These are phyloP conservation scores for Penicillium frequentans DNA, from an alignment of 2,329 filamentous ascomycete genomes.

Conservation along the genomic window DNA sequence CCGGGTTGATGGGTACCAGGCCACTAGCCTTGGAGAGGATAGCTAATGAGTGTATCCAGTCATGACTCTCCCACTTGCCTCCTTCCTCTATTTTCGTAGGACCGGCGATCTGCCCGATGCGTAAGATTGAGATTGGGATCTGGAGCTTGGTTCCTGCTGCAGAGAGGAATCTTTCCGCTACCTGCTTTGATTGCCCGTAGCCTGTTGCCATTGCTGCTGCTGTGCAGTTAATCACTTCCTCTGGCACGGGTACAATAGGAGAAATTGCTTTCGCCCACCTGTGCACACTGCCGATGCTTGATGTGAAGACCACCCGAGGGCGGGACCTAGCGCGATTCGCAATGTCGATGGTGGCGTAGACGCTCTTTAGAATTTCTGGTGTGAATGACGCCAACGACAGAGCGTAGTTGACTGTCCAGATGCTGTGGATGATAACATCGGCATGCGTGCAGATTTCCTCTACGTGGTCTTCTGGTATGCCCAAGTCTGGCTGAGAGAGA, in stretches of 20 bases:
- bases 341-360: conserved; percentile 7
- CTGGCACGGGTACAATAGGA: conserved; percentile 8
- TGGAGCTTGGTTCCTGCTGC: conserved; percentile 8
- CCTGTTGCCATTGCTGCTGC: conserved; percentile 3
- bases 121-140: conserved; percentile 10
- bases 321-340: conserved; percentile 9
- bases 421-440: conserved; percentile 12
- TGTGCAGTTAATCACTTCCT: conserved; percentile 10
- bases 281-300: conserved; percentile 4
- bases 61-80: conserved; percentile 11
- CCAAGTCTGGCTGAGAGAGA: conserved; percentile 5
- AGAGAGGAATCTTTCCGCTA: conserved; percentile 11
- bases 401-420: conserved; percentile 13
- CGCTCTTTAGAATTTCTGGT: conserved; percentile 8
- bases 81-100: conserved; percentile 4
- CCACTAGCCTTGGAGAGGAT: conserved; percentile 12
- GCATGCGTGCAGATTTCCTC: conserved; percentile 6
- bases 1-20: conserved; percentile 3
- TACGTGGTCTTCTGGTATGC: conserved; percentile 4
- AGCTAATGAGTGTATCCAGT: conserved; percentile 11
- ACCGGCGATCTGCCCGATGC: conserved; percentile 10
- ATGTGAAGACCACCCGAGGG: conserved; percentile 13
- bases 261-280: conserved; percentile 7
- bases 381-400: conserved; percentile 8
- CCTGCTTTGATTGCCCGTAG: conserved; percentile 13